Evolutionary conservation across 345 rosid species (phyloP).

Genomic region (Orychophragmus violaceus): DNA sequence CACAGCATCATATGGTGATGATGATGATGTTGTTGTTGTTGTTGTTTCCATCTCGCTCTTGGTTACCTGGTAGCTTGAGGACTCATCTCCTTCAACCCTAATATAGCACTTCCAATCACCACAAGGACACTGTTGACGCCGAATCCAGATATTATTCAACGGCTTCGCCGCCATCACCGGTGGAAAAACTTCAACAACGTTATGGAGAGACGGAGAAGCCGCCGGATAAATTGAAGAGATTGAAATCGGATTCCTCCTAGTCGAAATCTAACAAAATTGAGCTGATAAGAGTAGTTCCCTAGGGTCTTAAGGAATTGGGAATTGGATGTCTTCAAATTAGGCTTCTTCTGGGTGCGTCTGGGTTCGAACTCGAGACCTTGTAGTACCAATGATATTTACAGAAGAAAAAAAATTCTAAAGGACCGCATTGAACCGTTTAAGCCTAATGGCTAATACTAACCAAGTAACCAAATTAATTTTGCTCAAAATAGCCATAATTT

Average conservation of each 20-base stretch:
- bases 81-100: constrained; percentile 58
- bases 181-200: not conserved
- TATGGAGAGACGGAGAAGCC: too few relatives aligned
- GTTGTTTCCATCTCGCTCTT: constrained; percentile 41
- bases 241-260: too few relatives aligned
- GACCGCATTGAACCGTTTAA: too few relatives aligned
- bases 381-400: too few relatives aligned
- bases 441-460: not conserved
- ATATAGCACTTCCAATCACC: constrained; percentile 93
- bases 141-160: constrained; percentile 74
- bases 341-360: not conserved
- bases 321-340: not conserved
- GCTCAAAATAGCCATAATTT: too few relatives aligned
- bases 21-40: constrained; percentile 26
- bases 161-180: constrained; percentile 46
- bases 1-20: constrained; percentile 41
- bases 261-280: not conserved
- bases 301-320: too few relatives aligned
- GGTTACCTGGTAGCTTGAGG: constrained; percentile 36
- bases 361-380: not conserved
- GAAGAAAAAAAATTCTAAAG: too few relatives aligned
- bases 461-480: too few relatives aligned
- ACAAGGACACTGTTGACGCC: constrained; percentile 86
- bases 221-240: too few relatives aligned
- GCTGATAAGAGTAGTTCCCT: not conserved